Percentiles rank a stretch among this genome's conserved stretches.
These are phyloP conservation scores for Citrus sinensis DNA, from an alignment of 345 rosid genomes.

Conservation along the genomic window DNA sequence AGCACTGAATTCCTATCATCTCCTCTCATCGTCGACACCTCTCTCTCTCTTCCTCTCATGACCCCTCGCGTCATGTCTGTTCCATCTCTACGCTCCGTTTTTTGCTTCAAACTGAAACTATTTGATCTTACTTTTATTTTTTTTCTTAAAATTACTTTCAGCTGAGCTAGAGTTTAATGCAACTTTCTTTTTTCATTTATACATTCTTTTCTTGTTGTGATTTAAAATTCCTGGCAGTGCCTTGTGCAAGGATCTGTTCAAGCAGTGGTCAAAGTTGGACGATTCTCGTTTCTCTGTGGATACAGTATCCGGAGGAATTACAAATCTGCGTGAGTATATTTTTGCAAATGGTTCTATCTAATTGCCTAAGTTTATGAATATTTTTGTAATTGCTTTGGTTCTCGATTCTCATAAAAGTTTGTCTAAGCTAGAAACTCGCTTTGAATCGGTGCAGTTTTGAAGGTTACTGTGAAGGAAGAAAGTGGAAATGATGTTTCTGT, in stretches of 20 bases:
- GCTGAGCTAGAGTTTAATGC: not conserved
- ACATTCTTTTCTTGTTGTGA: not conserved
- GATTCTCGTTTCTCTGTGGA: conserved; percentile 64
- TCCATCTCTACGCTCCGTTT: not conserved
- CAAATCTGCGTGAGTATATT: conserved; percentile 69
- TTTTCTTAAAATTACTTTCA: not conserved
- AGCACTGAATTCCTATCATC: conserved; percentile 38
- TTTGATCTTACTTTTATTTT: not conserved
- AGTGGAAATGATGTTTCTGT: conserved; percentile 42
- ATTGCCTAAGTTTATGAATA: not conserved
- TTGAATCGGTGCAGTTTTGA: conserved; percentile 53
- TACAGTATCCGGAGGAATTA: conserved; percentile 92
- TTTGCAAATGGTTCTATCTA: not conserved
- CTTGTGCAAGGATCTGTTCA: conserved; percentile 83
- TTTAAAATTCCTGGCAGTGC: conserved; percentile 35
- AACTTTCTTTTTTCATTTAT: not conserved
- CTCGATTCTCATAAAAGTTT: not conserved
- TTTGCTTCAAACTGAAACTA: not conserved
- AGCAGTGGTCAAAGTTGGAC: conserved; percentile 64
- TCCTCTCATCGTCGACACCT: conserved; percentile 45
- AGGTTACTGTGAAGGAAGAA: conserved; percentile 79
- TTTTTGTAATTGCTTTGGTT: too few species aligned
- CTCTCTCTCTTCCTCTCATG: conserved; percentile 54
- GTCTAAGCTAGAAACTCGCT: not conserved
- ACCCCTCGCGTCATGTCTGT: conserved; percentile 69